Base-by-base conservation (phyloP, 495 filamentous ascomycete genomes). In the Aspergillus campestris region DNA sequence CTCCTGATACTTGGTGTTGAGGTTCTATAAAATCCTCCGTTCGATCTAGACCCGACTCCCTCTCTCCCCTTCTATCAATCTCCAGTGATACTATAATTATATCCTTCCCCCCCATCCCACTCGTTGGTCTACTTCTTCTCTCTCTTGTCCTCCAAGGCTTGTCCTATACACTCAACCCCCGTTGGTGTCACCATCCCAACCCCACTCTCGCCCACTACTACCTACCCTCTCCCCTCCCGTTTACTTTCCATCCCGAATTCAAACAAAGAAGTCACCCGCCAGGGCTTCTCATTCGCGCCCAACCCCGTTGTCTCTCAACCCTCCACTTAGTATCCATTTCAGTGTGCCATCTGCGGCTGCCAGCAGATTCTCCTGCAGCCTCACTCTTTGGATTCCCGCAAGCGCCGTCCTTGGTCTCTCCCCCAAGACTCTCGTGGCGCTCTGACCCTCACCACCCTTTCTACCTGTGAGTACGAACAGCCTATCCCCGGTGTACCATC, bases 131-230 rank as follows among this genome's bases (percentile, higher is more conserved):
- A 1, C 18, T 24, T 24, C 4, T 4, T 24, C 18, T 24, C 18
- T 24, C 4, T 4, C 18, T 24, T 24, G 18, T 24, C 18, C 18
- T 24, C 24, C 24, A 34, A 8, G 14, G 38, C 6, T 27, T 37
- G 8, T n/a, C 31, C n/a, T 32, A 29, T 38, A 24, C 18, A 24
- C 18, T 24, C 18, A 24, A 24, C 32, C 15, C 27, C 42, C 49
- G 12, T 28, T 47, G 35, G 52, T 55, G 52, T 55, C 38, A 55
- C 52, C 48, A 37, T 47, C 45, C 7, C 13, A 7, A 46, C 44
- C 36, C 34, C 27, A 31, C 14, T 24, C 29, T 37, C 11, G 24
- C 13, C 13, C 44, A 34, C 33, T 33, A 14, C 5, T 9, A 34
- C 14, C 11, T 6, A 10, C n/a, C 35, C 27, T 15, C n/a, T 18